These are phyloP conservation scores for Crithidia fasciculata DNA, from an alignment of 208 protist genomes.

Conservation along the genomic window DNA sequence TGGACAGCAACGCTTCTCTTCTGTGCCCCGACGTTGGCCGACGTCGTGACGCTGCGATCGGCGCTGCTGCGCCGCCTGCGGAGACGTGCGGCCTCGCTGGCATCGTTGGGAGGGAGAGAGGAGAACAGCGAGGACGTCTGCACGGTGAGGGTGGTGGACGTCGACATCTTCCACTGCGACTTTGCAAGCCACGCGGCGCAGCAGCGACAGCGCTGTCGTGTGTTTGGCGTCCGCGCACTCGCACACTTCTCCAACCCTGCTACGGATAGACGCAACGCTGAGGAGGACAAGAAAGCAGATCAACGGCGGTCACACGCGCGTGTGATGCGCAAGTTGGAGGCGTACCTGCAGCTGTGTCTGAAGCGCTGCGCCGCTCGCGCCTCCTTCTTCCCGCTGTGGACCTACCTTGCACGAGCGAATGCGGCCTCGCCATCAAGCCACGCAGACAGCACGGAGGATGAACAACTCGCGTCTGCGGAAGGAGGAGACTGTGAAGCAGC, in stretches of 20 bases:
- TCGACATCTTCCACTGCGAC: slow-evolving; percentile 68
- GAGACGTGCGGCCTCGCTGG: neutral
- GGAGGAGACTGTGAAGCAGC: neutral
- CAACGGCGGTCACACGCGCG: neutral
- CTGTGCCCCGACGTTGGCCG: slow-evolving; percentile 55
- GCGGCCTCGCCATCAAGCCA: too few relatives aligned
- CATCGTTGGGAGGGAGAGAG: too few relatives aligned
- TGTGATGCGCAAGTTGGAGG: slow-evolving; percentile 6
- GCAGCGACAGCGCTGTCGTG: slow-evolving; percentile 17
- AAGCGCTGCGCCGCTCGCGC: slow-evolving; percentile 18
- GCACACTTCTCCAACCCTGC: neutral
- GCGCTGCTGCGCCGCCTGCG: slow-evolving; percentile 26
- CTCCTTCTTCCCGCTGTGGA: slow-evolving; percentile 61
- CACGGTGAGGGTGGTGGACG: slow-evolving; percentile 32
- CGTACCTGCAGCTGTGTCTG: slow-evolving; percentile 29
- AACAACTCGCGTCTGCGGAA: too few relatives aligned
- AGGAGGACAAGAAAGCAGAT: neutral
- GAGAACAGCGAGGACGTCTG: too few relatives aligned
- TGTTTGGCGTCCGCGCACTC: slow-evolving; percentile 56
- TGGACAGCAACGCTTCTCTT: slow-evolving; percentile 70
- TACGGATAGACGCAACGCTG: neutral
- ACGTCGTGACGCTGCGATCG: slow-evolving; percentile 47
- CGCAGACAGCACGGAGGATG: too few relatives aligned
- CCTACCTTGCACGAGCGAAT: slow-evolving; percentile 15
- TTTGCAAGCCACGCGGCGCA: slow-evolving; percentile 14